Evolutionary conservation across 768 basidiomycete species (phyloP).

Genomic region (Cystobasidium tubakii): DNA sequence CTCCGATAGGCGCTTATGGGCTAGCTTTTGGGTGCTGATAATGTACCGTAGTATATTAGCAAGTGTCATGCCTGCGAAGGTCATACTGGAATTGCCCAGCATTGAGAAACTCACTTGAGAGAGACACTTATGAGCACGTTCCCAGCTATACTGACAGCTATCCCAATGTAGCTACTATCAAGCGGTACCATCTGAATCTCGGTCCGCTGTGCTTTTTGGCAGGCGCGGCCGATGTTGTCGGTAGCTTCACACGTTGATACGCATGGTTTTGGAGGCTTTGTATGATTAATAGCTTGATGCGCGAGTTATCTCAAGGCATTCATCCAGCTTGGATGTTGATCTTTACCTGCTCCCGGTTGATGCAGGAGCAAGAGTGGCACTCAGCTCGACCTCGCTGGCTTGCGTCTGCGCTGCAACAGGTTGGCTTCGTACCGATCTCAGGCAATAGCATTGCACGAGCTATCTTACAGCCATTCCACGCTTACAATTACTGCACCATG

Average conservation of each 20-base stretch:
- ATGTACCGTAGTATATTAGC: neutral
- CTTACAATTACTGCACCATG: conserved; percentile 31
- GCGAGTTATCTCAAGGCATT: neutral
- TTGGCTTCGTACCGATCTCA: neutral
- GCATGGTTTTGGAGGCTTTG: neutral
- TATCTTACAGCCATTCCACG: too few species aligned
- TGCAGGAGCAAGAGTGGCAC: neutral
- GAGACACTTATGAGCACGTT: conserved; percentile 28
- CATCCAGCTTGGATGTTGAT: neutral
- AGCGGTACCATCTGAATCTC: conserved; percentile 2
- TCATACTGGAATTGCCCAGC: neutral
- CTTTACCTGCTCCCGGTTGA: neutral
- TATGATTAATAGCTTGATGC: neutral
- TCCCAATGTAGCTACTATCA: conserved; percentile 11
- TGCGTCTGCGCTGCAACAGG: neutral
- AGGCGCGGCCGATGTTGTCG: neutral
- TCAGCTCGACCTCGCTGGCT: too few species aligned
- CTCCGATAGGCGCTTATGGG: conserved; percentile 14
- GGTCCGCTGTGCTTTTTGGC: neutral
- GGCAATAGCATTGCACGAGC: too few species aligned
- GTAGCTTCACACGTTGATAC: neutral
- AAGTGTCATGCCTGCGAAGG: neutral
- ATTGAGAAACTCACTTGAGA: conserved; percentile 11
- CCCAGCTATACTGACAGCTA: conserved; percentile 10
- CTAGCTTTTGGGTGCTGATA: conserved; percentile 30